phyloP scores from a whole-genome alignment of 805 yeast genomes.

The Wickerhamiella sergipiensis region DNA sequence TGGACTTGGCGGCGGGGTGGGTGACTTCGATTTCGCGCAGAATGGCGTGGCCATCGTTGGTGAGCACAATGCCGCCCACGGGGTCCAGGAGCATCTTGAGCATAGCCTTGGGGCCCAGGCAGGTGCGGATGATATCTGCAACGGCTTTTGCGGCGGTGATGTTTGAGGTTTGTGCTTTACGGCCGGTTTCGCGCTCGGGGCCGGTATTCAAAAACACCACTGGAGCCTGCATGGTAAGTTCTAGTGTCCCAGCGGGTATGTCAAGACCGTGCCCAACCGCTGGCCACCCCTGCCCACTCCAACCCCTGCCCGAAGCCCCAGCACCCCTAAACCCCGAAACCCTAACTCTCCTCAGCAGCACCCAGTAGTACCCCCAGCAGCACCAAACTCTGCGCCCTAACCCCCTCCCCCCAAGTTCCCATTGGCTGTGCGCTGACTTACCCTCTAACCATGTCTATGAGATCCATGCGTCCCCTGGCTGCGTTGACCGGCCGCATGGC shows the following conservation, averaged over 20 bases:
- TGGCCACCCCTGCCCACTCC: too few species aligned
- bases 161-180: constrained; percentile 92
- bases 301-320: too few species aligned
- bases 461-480: constrained; percentile 1
- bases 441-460: not conserved
- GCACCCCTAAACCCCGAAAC: not conserved
- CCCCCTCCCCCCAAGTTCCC: not conserved
- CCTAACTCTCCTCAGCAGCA: not conserved
- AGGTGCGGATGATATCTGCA: constrained; percentile 92
- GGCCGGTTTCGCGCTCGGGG: constrained; percentile 87
- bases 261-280: too few species aligned
- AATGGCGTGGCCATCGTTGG: constrained; percentile 98
- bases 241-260: not conserved
- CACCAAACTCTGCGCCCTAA: not conserved
- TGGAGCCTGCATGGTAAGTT: constrained; percentile 55
- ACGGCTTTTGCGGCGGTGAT: constrained; percentile 99
- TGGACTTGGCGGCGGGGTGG: constrained; percentile 97
- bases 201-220: constrained; percentile 76
- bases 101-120: constrained; percentile 99
- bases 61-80: constrained; percentile 80
- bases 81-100: constrained; percentile 95
- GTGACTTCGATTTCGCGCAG: constrained; percentile 87
- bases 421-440: constrained; percentile 1
- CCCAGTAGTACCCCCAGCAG: too few species aligned
- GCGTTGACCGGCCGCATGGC: not conserved